These are phyloP conservation scores for Aspergillus sp. DNA, from an alignment of 2,329 filamentous ascomycete species.

Conservation along the genomic window DNA sequence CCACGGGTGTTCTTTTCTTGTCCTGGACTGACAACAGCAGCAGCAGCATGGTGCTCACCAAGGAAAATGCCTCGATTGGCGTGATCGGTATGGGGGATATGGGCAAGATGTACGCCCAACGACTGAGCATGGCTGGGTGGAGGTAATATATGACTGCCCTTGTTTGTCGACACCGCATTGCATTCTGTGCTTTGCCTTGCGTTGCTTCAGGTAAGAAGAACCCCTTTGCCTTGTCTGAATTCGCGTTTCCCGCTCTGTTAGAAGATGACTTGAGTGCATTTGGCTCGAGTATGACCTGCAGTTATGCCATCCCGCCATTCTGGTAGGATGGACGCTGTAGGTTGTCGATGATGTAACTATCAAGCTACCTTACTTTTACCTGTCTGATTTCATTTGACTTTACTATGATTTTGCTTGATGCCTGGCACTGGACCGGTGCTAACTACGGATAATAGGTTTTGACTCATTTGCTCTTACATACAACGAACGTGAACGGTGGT, in stretches of 20 bases:
- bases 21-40: too few species aligned
- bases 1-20: too few species aligned
- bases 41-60: conserved; percentile 28
- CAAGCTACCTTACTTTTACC: conserved; percentile 87
- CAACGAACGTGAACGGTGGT: background rate
- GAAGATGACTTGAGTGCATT: conserved; percentile 99
- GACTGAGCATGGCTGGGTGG: conserved; percentile 86
- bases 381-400: conserved; percentile 54
- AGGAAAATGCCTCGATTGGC: conserved; percentile 70
- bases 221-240: conserved; percentile 9
- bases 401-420: background rate
- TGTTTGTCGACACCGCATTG: too few species aligned
- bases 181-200: background rate
- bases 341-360: conserved; percentile 96
- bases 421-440: conserved; percentile 10
- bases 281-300: conserved; percentile 91
- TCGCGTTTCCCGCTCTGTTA: conserved; percentile 11
- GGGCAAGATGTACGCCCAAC: conserved; percentile 95
- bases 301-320: conserved; percentile 59
- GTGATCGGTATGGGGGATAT: conserved; percentile 99
- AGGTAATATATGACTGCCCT: conserved; percentile 44
- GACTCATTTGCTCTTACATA: too few species aligned
- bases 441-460: conserved; percentile 10
- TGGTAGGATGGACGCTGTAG: conserved; percentile 54
- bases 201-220: conserved; percentile 14